These are phyloP conservation scores for Beta macrorhiza DNA, from an alignment of 179 eudicot genomes.

Conservation along the genomic window DNA sequence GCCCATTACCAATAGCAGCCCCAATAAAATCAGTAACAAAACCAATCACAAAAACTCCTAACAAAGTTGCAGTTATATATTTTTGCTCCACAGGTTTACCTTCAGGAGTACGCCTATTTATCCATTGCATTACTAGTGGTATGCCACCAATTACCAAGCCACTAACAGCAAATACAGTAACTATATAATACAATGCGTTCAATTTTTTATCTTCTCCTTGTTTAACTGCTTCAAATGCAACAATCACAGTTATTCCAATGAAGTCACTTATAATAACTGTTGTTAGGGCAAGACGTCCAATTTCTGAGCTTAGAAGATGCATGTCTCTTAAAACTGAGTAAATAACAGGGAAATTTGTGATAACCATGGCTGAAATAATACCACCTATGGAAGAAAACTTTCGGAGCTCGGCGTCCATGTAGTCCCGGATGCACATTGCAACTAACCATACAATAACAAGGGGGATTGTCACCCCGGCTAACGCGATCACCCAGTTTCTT, in stretches of 20 bases:
- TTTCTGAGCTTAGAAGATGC: constrained; percentile 73
- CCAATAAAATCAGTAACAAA: constrained; percentile 56
- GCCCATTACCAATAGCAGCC: constrained; percentile 58
- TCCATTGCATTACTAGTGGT: constrained; percentile 56
- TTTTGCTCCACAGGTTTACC: constrained; percentile 53
- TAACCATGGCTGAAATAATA: constrained; percentile 38
- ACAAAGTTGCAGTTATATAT: constrained; percentile 41
- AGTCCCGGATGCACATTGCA: constrained; percentile 32
- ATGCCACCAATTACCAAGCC: constrained; percentile 37
- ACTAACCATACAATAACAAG: constrained; percentile 21
- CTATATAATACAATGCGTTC: constrained; percentile 41
- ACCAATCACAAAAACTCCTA: constrained; percentile 45
- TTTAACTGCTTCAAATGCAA: constrained; percentile 58
- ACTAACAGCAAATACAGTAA: constrained; percentile 20
- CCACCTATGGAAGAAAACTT: constrained; percentile 52
- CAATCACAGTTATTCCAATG: constrained; percentile 41
- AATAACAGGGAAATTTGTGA: constrained; percentile 68
- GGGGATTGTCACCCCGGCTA: constrained; percentile 44
- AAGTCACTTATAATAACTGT: constrained; percentile 53
- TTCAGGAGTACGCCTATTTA: constrained; percentile 47
- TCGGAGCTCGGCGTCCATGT: constrained; percentile 39
- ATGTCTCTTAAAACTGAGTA: constrained; percentile 57
- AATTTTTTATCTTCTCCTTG: constrained; percentile 38
- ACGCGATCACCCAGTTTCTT: constrained; percentile 53
- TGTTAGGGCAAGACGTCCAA: constrained; percentile 62